phyloP scores from a whole-genome alignment of 768 basidiomycete genomes.

The Tulasnella sp. region DNA sequence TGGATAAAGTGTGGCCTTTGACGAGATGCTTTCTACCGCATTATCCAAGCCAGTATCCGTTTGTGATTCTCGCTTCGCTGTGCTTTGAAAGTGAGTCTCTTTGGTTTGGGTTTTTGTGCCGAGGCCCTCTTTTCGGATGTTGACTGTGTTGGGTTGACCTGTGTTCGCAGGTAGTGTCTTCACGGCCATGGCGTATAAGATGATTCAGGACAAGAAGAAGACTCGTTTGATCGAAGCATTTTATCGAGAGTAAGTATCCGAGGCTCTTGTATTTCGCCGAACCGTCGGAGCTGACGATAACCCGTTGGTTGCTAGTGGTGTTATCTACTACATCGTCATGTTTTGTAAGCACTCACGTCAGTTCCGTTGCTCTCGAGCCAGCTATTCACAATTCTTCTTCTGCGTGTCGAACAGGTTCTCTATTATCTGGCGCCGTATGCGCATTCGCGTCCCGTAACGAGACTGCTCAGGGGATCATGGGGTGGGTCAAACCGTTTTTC shows the following conservation, averaged over 20 bases:
- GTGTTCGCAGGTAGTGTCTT: background rate
- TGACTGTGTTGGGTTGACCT: background rate
- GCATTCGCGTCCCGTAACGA: too few species aligned
- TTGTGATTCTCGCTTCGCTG: background rate
- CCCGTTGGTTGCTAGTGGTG: background rate
- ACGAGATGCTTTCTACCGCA: background rate
- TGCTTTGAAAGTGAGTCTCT: background rate
- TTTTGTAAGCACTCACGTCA: background rate
- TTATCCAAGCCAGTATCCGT: background rate
- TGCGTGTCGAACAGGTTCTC: background rate
- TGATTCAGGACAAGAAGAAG: background rate
- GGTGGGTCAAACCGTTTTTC: background rate
- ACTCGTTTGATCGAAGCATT: background rate
- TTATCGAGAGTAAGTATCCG: background rate
- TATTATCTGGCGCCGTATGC: background rate
- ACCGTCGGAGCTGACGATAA: background rate
- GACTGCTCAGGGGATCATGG: background rate
- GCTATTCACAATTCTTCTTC: too few species aligned
- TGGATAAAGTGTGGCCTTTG: background rate
- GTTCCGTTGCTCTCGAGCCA: background rate
- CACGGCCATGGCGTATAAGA: background rate
- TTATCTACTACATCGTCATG: constrained; percentile 1
- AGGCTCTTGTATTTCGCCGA: background rate
- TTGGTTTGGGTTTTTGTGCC: background rate
- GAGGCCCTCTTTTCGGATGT: background rate